phyloP scores from a whole-genome alignment of 2,329 filamentous ascomycete species.

The Hypoxylon rubiginosum region DNA sequence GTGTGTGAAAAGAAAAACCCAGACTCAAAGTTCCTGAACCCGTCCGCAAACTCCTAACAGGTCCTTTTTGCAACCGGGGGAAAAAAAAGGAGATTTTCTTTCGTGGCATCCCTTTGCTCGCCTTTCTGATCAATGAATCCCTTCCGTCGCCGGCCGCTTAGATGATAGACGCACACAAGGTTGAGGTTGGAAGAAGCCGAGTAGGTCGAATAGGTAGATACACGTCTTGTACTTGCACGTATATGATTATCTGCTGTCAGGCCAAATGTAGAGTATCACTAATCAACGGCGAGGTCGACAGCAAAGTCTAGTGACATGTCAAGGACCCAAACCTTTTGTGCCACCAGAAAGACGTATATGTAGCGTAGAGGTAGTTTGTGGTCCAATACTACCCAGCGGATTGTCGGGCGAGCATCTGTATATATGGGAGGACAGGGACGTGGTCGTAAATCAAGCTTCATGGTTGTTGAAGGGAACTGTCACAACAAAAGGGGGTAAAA shows the following conservation, averaged over 20 bases:
- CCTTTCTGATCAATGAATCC: slow-evolving; percentile 10
- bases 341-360: slow-evolving; percentile 5
- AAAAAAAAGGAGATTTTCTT: slow-evolving; percentile 11
- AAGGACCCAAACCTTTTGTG: slow-evolving; percentile 6
- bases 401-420: slow-evolving; percentile 19
- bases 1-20: slow-evolving; percentile 9
- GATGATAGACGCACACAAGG: not conserved
- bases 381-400: slow-evolving; percentile 10
- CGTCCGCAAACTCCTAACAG: slow-evolving; percentile 40
- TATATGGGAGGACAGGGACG: slow-evolving; percentile 28
- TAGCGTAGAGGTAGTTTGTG: slow-evolving; percentile 3
- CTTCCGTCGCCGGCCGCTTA: slow-evolving; percentile 7
- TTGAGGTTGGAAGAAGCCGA: not conserved
- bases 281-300: slow-evolving; percentile 8
- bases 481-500: slow-evolving; percentile 36
- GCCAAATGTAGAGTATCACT: slow-evolving; percentile 10
- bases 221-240: slow-evolving; percentile 11
- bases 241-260: slow-evolving; percentile 2
- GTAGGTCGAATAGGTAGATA: not conserved
- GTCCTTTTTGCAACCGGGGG: slow-evolving; percentile 37
- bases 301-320: slow-evolving; percentile 2
- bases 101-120: slow-evolving; percentile 11
- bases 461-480: slow-evolving; percentile 32
- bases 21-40: slow-evolving; percentile 16
- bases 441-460: slow-evolving; percentile 31